Evolutionary conservation across 345 rosid genomes (phyloP).

Genomic region (Mangifera indica): DNA sequence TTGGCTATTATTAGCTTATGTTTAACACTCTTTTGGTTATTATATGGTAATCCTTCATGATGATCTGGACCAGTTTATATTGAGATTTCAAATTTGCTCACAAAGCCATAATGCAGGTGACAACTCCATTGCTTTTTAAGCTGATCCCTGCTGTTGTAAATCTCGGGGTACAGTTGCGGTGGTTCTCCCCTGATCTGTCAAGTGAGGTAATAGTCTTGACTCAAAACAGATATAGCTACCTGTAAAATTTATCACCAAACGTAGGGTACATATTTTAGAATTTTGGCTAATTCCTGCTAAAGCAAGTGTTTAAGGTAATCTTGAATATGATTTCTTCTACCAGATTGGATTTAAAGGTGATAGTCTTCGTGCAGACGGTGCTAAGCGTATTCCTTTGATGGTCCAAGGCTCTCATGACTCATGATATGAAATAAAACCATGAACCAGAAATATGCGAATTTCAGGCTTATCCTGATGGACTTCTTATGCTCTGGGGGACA

Average conservation of each 20-base stretch:
- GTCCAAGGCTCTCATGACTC: constrained; percentile 87
- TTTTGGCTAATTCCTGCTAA: constrained; percentile 19
- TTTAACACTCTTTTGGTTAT: not conserved
- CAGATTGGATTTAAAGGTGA: constrained; percentile 93
- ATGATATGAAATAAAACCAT: constrained; percentile 61
- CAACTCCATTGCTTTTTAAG: no score
- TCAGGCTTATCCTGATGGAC: constrained; percentile 57
- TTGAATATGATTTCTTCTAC: constrained; percentile 39
- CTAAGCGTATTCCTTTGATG: constrained; percentile 77
- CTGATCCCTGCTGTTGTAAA: no score
- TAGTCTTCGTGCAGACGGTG: constrained; percentile 76
- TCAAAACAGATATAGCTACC: not conserved
- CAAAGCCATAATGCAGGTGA: no score
- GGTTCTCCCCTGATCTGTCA: no score
- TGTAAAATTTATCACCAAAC: not conserved
- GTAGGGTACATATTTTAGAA: constrained; percentile 9
- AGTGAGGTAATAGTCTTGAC: not conserved
- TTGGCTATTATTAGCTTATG: not conserved
- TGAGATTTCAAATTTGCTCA: no score
- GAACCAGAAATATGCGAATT: constrained; percentile 44
- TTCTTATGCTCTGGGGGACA: constrained; percentile 69
- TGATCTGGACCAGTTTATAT: not conserved
- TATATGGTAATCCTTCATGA: not conserved
- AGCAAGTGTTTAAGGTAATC: constrained; percentile 24
- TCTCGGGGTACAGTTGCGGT: no score